A percentile compares a stretch with the other conserved stretches of the same genome.
Evolutionary conservation across 2,329 filamentous ascomycete species (phyloP).

Genomic region (Thelonectria discophora): DNA sequence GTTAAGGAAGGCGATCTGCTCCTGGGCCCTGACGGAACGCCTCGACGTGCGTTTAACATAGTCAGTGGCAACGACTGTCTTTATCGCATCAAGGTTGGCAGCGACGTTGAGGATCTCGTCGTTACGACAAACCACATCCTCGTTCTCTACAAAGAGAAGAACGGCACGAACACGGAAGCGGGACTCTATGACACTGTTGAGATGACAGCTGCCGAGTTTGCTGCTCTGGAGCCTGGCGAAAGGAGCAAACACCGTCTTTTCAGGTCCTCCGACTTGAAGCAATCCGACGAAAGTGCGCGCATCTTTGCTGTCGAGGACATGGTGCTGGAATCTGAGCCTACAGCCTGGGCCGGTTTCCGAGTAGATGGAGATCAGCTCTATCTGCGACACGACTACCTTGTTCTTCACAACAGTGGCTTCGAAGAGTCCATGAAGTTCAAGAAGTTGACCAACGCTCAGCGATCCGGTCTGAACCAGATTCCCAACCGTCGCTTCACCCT

Average conservation of each 20-base stretch:
- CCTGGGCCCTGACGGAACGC: constrained; percentile 57
- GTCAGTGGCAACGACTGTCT: constrained; percentile 57
- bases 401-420: constrained; percentile 62
- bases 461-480: constrained; percentile 97
- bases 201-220: constrained; percentile 57
- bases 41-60: constrained; percentile 59
- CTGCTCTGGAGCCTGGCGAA: constrained; percentile 49
- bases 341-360: constrained; percentile 60
- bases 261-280: constrained; percentile 45
- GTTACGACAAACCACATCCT: constrained; percentile 60
- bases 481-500: constrained; percentile 98
- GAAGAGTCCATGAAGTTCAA: constrained; percentile 92
- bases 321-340: constrained; percentile 51
- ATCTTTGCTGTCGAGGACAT: constrained; percentile 54
- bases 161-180: constrained; percentile 20
- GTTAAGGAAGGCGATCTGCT: constrained; percentile 59
- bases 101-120: constrained; percentile 55
- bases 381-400: constrained; percentile 57
- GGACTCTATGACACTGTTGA: constrained; percentile 53
- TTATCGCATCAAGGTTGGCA: constrained; percentile 58
- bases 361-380: constrained; percentile 61
- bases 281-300: constrained; percentile 39
- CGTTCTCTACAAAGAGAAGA: constrained; percentile 52
- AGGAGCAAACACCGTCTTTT: constrained; percentile 49
- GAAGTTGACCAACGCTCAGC: constrained; percentile 96